Percentiles rank a stretch among this genome's conserved stretches.
These are phyloP conservation scores for Verticillium nonalfalfae DNA, from an alignment of 2,329 filamentous ascomycete species.

Conservation along the genomic window DNA sequence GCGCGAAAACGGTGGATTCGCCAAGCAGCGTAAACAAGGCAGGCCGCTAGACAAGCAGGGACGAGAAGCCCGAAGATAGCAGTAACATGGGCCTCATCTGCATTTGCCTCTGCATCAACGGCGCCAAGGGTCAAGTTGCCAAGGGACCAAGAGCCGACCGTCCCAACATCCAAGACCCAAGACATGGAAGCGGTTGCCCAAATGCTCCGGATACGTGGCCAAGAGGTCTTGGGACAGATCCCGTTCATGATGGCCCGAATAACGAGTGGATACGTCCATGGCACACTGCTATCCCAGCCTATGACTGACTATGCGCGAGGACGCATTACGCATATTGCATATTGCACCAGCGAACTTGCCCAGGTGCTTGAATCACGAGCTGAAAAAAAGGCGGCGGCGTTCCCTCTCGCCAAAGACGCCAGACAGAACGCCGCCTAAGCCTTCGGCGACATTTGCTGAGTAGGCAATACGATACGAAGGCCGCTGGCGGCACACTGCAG, in stretches of 20 bases:
- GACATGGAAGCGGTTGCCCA: neutral
- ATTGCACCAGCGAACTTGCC: neutral
- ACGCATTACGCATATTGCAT: neutral
- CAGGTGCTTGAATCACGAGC: neutral
- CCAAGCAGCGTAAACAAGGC: neutral
- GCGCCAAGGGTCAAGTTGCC: neutral
- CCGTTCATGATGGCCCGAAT: neutral
- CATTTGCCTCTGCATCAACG: neutral
- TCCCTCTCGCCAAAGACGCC: neutral
- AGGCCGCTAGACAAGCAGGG: neutral
- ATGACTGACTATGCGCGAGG: neutral
- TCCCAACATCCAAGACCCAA: neutral
- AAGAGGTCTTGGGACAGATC: neutral
- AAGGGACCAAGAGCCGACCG: neutral
- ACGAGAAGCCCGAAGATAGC: neutral
- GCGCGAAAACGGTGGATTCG: neutral
- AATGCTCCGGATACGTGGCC: neutral
- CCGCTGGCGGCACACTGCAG: neutral
- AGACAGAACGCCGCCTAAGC: neutral
- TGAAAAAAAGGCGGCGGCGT: too few species aligned
- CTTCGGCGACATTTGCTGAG: neutral
- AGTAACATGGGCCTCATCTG: neutral
- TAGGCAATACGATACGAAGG: neutral
- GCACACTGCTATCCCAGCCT: neutral
- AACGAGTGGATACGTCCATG: neutral